Base-by-base conservation (phyloP, 2,329 filamentous ascomycete species). In the Alternaria hordeiaustralica region DNA sequence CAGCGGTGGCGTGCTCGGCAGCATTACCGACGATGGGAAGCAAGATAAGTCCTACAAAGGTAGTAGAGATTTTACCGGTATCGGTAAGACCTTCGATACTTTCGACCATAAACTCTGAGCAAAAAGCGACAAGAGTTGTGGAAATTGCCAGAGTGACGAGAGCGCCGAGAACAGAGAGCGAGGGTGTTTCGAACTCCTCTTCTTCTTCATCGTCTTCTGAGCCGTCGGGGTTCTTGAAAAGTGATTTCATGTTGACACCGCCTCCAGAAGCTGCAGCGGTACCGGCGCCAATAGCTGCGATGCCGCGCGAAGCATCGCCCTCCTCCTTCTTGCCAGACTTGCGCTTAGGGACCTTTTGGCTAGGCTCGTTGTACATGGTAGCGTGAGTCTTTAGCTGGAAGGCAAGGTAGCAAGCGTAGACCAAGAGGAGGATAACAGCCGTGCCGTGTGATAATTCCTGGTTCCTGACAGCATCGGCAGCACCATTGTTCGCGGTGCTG, bases 351-450 rank as follows among this genome's bases (percentile, higher is more conserved):
- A 92, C 90, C 79, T 97, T 97, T 71, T 92, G 86, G 68, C 90
- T 92, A 33, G 92, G 89, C 56, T 89, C 88, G 77, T 91, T 93
- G 84, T 97, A 97, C 77, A 97, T 90, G 9, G 84, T 84, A 23
- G 87, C 85, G 79, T 97, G 94, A 0, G 94, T 94, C 78, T 93
- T 92, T 63, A 98, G 89, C 80, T 97, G 95, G 84, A 97, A 97
- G 80, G 92, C 86, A 2, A 98, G 89, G 75, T 96, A 97, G 60
- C 88, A 91, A 54, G 81, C 89, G 78, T 97, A 98, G 10, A 96
- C 91, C 50, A 96, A 77, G 2, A 98, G 86, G 5, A 97, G 86
- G 65, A 97, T 94, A 64, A 97, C 82, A 0, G 92, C 84, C 2
- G 91, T 92, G 55, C 92, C 92, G 58, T 91, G 88, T 0, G 92